Percentiles rank a stretch among this genome's conserved stretches.
These are phyloP conservation scores for Homolaphlyctis polyrhiza DNA, from an alignment of 371 early-diverging fungal species.

Conservation along the genomic window DNA sequence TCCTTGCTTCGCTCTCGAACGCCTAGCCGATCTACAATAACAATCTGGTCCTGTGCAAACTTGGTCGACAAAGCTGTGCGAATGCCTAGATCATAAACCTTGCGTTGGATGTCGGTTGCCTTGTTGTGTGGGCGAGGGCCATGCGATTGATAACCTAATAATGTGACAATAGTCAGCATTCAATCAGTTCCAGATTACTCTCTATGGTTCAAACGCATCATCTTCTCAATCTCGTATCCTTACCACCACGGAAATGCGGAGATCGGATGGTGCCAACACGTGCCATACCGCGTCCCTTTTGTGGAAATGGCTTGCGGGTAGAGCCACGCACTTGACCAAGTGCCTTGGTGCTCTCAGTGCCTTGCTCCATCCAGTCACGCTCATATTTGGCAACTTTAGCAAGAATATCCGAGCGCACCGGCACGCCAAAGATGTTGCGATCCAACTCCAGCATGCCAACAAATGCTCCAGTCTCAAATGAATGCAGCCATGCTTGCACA, in stretches of 20 bases:
- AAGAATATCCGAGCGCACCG: constrained; percentile 77
- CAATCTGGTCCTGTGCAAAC: constrained; percentile 82
- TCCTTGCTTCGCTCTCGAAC: constrained; percentile 41
- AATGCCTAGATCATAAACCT: constrained; percentile 80
- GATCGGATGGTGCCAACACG: constrained; percentile 82
- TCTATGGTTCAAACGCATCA: too few relatives aligned
- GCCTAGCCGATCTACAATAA: constrained; percentile 70
- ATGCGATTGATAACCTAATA: constrained; percentile 79
- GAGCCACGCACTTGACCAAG: constrained; percentile 83
- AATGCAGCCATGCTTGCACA: constrained; percentile 77
- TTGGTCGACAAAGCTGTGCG: constrained; percentile 84
- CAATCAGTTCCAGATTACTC: neutral
- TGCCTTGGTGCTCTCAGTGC: constrained; percentile 77
- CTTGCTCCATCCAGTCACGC: constrained; percentile 49
- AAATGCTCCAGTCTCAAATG: constrained; percentile 71
- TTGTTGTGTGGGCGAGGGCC: constrained; percentile 86
- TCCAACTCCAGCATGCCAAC: constrained; percentile 70
- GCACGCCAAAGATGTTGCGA: constrained; percentile 66
- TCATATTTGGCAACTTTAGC: constrained; percentile 68
- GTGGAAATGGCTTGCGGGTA: constrained; percentile 63
- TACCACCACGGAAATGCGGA: constrained; percentile 86
- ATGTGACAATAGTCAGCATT: neutral
- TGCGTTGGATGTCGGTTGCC: constrained; percentile 72
- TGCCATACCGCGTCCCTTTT: constrained; percentile 92
- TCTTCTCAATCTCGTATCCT: too few relatives aligned